Conservation (phyloP, 495 filamentous ascomycete genomes). For the Saxophila tyrrhenica region DNA sequence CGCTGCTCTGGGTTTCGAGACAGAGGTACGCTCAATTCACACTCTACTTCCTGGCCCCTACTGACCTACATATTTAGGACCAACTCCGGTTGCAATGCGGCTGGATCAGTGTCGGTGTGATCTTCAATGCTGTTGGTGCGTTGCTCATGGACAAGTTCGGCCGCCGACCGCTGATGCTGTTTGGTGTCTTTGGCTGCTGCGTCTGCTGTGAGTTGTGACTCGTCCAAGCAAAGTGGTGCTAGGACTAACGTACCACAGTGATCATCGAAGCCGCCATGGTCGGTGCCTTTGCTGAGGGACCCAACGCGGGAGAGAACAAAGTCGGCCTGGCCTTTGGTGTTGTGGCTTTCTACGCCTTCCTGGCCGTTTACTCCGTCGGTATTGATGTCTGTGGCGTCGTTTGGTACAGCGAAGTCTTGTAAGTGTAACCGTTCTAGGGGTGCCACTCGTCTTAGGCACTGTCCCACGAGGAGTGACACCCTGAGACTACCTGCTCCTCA, state of each 20-base stretch:
- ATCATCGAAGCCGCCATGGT: background rate
- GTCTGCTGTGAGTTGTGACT: background rate
- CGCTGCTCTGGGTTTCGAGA: background rate
- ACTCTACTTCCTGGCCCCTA: no score
- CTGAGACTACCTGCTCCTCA: no score
- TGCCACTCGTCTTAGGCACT: no score
- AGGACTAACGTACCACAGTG: background rate
- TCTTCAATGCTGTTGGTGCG: background rate
- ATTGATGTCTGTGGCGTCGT: background rate
- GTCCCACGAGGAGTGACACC: no score
- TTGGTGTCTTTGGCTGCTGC: background rate
- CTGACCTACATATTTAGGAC: no score
- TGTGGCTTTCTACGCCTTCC: background rate
- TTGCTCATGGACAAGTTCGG: background rate
- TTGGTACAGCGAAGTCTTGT: background rate
- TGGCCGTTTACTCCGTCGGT: background rate
- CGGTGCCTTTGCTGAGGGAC: background rate
- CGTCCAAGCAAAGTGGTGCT: background rate
- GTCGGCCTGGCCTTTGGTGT: background rate
- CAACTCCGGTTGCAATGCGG: background rate
- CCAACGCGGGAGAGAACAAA: background rate
- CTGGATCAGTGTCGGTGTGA: background rate
- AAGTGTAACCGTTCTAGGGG: no score
- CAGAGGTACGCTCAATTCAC: no score
- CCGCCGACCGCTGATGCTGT: background rate